phyloP scores from a whole-genome alignment of 495 filamentous ascomycete genomes.

The Thermochaetoides thermophila region DNA sequence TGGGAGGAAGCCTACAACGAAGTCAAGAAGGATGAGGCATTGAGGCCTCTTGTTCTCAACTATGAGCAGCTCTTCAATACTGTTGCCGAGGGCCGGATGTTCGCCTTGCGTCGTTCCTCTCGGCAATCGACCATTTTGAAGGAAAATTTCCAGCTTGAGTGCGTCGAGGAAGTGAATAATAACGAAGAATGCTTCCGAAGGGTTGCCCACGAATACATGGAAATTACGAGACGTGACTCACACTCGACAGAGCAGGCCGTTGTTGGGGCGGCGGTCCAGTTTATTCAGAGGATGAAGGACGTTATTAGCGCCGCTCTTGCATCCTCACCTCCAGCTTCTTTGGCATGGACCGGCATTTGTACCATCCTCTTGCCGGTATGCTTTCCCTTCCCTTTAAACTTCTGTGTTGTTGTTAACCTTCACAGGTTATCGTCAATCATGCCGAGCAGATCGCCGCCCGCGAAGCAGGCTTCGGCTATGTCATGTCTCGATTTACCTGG shows the following conservation, averaged over 20 bases:
- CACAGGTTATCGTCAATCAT: slow-evolving; percentile 12
- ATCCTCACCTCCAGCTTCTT: slow-evolving; percentile 5
- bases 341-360: slow-evolving; percentile 12
- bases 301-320: slow-evolving; percentile 2
- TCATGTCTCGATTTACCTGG: slow-evolving; percentile 13
- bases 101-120: neutral
- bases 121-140: neutral
- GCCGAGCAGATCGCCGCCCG: slow-evolving; percentile 9
- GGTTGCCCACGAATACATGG: slow-evolving; percentile 4
- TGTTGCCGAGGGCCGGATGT: neutral
- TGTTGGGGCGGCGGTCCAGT: slow-evolving; percentile 8
- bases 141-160: neutral
- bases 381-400: neutral
- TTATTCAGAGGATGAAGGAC: slow-evolving; percentile 8
- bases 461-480: slow-evolving; percentile 11
- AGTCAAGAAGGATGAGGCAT: slow-evolving; percentile 1
- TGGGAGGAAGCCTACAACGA: slow-evolving; percentile 8
- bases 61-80: slow-evolving; percentile 11
- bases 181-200: slow-evolving; percentile 5
- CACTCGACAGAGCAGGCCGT: slow-evolving; percentile 1
- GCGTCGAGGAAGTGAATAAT: neutral
- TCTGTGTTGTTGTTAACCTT: neutral
- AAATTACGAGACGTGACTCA: slow-evolving; percentile 1
- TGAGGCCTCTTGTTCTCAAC: slow-evolving; percentile 6
- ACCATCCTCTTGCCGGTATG: slow-evolving; percentile 9